Evolutionary conservation across 306 rosid genomes (phyloP), one percentile per base, ranked within the genome.

Genomic region (Cucumis cinereus): DNA sequence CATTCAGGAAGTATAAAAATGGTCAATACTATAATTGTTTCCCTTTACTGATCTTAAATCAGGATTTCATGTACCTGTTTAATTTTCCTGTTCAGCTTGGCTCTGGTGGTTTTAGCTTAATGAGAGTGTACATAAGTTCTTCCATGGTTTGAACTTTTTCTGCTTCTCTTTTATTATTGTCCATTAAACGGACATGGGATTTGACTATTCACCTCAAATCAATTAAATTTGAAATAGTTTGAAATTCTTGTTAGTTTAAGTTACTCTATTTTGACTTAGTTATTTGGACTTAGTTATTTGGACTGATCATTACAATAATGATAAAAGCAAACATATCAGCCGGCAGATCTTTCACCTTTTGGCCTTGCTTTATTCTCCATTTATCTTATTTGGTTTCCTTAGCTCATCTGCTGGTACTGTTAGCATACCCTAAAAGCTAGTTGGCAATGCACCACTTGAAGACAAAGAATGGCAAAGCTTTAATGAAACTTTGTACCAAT

Each of bases 261-360:
- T 30, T 50, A 11, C 13, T 49, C 28, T 17, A 28, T 28, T 72
- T 50, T 72, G 76, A 72, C 61, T 50, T 49, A 14, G 57, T 43
- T 50, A 26, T 28, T 50, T 17, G 17, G 28, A 72, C 16, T 15
- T 49, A 14, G 57, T 43, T 50, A 26, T 28, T 50, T 17, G 17
- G 28, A 72, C 16, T 15, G 43, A 24, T 23, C 22, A 45, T 23
- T 47, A 22, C 59, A 49, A 30, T 16, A 50, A 49, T 72, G 60
- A 50, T 45, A 28, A 50, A 50, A 70, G 58, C 58, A 70, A 24
- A 19, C 76, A 72, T 72, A 72, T 72, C 76, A 72, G 60, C 61
- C 28, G 60, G 76, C 45, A 49, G 61, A 72, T 72, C 47, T 72
- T 26, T 72, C 19, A 17, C 61, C 76, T 72, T 72, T 72, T 52